phyloP scores from a whole-genome alignment of 768 basidiomycete genomes.

The Mycena epipterygia region DNA sequence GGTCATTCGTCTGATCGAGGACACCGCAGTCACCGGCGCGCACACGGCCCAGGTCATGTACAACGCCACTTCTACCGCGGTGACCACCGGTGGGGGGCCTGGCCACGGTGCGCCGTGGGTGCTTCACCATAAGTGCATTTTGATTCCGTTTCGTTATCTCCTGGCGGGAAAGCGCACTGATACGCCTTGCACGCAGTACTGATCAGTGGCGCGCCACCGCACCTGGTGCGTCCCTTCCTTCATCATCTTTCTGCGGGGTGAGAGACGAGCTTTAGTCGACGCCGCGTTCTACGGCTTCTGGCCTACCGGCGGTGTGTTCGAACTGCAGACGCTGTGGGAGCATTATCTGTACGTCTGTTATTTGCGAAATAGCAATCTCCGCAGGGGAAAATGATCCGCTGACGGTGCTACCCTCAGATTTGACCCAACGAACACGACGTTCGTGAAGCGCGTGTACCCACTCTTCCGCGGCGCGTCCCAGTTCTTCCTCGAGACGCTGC shows the following conservation, averaged over 20 bases:
- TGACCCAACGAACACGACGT: conserved; percentile 22
- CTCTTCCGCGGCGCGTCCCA: conserved; percentile 22
- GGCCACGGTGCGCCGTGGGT: conserved; percentile 31
- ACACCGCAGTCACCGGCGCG: conserved; percentile 32
- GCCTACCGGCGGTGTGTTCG: conserved; percentile 31
- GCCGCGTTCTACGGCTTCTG: conserved; percentile 37
- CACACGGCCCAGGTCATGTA: conserved; percentile 31
- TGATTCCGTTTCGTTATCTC: neutral
- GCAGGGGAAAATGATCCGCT: no score
- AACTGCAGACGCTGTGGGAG: conserved; percentile 32
- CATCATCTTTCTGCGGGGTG: no score
- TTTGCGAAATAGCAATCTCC: neutral
- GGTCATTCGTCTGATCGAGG: conserved; percentile 25
- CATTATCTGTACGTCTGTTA: conserved; percentile 24
- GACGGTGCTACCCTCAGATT: no score
- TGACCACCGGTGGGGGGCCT: conserved; percentile 9
- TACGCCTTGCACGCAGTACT: neutral
- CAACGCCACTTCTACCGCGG: conserved; percentile 24
- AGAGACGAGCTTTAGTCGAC: conserved; percentile 25
- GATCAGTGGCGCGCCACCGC: conserved; percentile 25
- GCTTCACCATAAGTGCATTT: conserved; percentile 32
- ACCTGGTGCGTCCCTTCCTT: conserved; percentile 13
- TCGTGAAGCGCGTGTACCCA: conserved; percentile 25
- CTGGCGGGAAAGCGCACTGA: no score
- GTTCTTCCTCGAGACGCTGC: conserved; percentile 26